phyloP scores from a whole-genome alignment of 495 filamentous ascomycete genomes.

The Parachaetomium inaequale region DNA sequence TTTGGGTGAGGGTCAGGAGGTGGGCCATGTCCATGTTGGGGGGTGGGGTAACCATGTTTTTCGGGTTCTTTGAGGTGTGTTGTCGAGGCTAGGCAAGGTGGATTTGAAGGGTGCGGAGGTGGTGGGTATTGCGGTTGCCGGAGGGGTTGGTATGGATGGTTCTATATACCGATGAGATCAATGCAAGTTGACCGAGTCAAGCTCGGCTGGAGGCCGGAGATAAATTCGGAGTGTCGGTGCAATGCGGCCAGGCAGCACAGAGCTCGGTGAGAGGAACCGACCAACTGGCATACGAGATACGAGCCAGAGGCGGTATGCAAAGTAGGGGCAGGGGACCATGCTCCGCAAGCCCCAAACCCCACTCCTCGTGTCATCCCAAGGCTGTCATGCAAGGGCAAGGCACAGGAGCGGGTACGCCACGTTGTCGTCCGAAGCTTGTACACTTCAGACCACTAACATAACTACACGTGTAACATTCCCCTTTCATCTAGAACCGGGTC shows the following conservation, averaged over 20 bases:
- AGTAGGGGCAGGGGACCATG: neutral
- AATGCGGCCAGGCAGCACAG: neutral
- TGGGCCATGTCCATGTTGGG: neutral
- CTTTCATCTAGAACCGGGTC: no score
- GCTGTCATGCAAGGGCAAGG: constrained; percentile 1
- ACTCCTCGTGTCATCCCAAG: neutral
- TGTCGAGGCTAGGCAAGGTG: neutral
- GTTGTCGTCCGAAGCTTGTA: neutral
- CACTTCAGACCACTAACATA: neutral
- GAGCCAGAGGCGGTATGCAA: no score
- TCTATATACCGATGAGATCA: neutral
- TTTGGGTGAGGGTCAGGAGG: constrained; percentile 38
- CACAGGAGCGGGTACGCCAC: neutral
- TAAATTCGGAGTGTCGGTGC: neutral
- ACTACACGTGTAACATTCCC: neutral
- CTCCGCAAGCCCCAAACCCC: neutral
- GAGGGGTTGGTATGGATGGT: neutral
- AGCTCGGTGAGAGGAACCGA: neutral
- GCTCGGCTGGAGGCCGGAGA: neutral
- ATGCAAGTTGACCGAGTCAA: neutral
- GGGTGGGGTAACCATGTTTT: neutral
- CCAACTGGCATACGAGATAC: neutral
- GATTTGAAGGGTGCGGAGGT: neutral
- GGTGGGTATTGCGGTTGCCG: neutral
- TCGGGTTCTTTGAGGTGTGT: neutral